Evolutionary conservation across 2,329 filamentous ascomycete genomes (phyloP).

Genomic region (Pestalotiopsis sp.): DNA sequence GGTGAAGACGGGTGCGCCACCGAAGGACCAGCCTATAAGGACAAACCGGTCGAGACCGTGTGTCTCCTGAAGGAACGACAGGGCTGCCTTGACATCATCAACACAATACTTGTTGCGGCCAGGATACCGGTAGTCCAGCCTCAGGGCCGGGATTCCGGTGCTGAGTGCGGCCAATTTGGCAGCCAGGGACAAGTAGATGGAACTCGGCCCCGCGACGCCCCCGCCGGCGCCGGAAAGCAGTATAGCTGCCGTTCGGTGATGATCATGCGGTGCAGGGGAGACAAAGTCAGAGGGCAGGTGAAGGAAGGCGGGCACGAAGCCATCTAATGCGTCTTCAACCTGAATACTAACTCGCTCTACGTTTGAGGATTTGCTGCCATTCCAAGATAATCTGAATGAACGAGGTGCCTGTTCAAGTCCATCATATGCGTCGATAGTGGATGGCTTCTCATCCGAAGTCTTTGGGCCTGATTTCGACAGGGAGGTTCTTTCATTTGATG

Average conservation of each 20-base stretch:
- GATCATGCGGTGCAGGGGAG: slow-evolving; percentile 31
- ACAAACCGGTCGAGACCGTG: slow-evolving; percentile 36
- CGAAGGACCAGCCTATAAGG: slow-evolving; percentile 44
- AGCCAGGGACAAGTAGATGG: slow-evolving; percentile 39
- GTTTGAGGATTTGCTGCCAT: not conserved
- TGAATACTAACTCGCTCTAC: not conserved
- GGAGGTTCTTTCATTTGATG: not conserved
- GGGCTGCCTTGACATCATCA: slow-evolving; percentile 35
- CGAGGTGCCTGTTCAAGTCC: not conserved
- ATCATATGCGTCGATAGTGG: not conserved
- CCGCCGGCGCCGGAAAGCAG: not conserved
- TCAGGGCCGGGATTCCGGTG: slow-evolving; percentile 34
- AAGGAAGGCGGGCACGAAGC: slow-evolving; percentile 29
- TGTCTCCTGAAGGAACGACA: slow-evolving; percentile 34
- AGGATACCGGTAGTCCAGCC: slow-evolving; percentile 37
- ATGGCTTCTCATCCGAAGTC: not conserved
- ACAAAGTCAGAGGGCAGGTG: slow-evolving; percentile 32
- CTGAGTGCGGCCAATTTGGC: slow-evolving; percentile 40
- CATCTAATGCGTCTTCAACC: slow-evolving; percentile 10
- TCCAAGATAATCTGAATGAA: not conserved
- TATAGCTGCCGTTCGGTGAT: slow-evolving; percentile 1
- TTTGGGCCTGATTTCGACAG: not conserved
- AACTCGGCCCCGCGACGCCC: slow-evolving; percentile 35
- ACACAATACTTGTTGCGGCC: slow-evolving; percentile 32
- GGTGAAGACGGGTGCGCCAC: slow-evolving; percentile 41